Conservation (phyloP, 2,329 filamentous ascomycete species). For the Lachnellula subtilissima region DNA sequence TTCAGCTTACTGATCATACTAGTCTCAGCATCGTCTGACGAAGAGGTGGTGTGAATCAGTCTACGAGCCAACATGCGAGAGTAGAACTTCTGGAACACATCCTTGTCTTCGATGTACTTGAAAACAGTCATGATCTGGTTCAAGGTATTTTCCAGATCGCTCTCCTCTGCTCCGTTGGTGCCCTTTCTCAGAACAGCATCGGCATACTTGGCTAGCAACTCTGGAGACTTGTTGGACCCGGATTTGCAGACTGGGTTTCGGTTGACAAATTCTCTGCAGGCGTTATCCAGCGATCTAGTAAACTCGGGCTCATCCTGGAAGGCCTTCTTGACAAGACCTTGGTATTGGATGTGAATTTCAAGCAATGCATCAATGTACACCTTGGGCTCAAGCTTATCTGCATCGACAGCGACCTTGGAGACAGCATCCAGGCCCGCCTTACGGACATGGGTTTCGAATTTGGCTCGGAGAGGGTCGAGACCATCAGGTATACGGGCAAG, state of each 20-base stretch:
- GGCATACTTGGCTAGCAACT: constrained; percentile 91
- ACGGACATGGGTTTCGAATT: constrained; percentile 88
- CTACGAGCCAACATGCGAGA: constrained; percentile 93
- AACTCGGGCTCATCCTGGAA: constrained; percentile 97
- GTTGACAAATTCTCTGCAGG: constrained; percentile 97
- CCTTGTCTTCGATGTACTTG: constrained; percentile 99
- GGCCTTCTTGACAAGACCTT: constrained; percentile 82
- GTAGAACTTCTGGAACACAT: constrained; percentile 99
- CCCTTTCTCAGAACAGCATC: constrained; percentile 91
- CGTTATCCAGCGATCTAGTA: constrained; percentile 91
- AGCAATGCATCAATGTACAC: constrained; percentile 93
- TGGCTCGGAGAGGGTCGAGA: constrained; percentile 77
- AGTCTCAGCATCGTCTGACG: constrained; percentile 94
- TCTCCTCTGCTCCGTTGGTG: constrained; percentile 86
- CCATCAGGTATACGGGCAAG: constrained; percentile 86
- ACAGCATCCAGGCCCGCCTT: constrained; percentile 85
- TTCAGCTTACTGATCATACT: constrained; percentile 99
- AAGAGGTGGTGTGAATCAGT: constrained; percentile 89
- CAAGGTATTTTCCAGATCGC: constrained; percentile 83
- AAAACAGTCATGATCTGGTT: constrained; percentile 98
- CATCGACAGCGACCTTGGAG: constrained; percentile 82
- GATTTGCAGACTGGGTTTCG: constrained; percentile 93
- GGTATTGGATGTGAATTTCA: constrained; percentile 91
- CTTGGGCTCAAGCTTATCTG: constrained; percentile 90
- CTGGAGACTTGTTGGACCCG: constrained; percentile 88